phyloP scores from a whole-genome alignment of 2,329 filamentous ascomycete species.

The Gnomoniopsis smithogilvyi region DNA sequence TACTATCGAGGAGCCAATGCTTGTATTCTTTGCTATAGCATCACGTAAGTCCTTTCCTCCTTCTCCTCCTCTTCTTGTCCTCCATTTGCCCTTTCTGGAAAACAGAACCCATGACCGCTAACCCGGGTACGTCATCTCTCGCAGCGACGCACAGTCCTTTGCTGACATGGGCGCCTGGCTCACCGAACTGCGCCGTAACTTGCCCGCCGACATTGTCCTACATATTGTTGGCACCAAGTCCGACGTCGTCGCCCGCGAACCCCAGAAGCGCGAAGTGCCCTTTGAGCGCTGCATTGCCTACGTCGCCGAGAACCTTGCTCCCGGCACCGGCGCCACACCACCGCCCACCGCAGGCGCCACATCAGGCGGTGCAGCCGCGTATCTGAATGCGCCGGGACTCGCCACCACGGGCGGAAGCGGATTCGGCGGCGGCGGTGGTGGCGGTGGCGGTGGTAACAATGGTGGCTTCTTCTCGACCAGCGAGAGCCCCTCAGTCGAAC shows the following conservation, averaged over 20 bases:
- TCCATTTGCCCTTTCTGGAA: neutral
- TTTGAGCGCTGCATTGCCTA: conserved; percentile 97
- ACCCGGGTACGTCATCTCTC: neutral
- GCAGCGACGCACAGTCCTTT: conserved; percentile 69
- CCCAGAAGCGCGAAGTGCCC: conserved; percentile 74
- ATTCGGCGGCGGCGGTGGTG: conserved; percentile 15
- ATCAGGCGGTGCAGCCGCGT: conserved; percentile 13
- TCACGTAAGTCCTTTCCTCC: conserved; percentile 50
- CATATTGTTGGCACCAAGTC: conserved; percentile 95
- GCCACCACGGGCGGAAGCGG: conserved; percentile 3
- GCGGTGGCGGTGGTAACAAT: conserved; percentile 39
- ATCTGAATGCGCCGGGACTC: conserved; percentile 2
- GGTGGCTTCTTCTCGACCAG: conserved; percentile 20
- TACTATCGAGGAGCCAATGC: conserved; percentile 97
- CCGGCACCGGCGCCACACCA: conserved; percentile 63
- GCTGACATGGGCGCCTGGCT: conserved; percentile 92
- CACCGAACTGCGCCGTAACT: conserved; percentile 75
- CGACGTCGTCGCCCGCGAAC: conserved; percentile 85
- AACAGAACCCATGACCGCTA: neutral
- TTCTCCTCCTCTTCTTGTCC: too few relatives aligned
- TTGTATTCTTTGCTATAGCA: conserved; percentile 91
- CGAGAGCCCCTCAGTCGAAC: conserved; percentile 37
- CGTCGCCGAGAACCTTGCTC: conserved; percentile 85
- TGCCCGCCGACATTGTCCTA: conserved; percentile 74
- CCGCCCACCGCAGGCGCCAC: conserved; percentile 55